Conservation (phyloP, 2,329 filamentous ascomycete species). For the Amauroascus niger region DNA sequence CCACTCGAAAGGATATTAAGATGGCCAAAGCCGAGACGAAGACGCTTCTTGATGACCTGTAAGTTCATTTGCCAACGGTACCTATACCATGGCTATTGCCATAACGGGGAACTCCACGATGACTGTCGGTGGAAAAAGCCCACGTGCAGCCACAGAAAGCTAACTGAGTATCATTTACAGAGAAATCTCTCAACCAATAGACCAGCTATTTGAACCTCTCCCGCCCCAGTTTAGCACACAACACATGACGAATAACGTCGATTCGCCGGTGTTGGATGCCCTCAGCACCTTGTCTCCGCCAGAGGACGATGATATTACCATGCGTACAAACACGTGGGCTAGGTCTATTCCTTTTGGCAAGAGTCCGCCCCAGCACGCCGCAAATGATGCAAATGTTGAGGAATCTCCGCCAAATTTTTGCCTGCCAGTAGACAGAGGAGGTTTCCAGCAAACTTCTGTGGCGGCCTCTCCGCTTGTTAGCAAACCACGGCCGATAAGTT, state of each 20-base stretch:
- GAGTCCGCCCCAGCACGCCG: conserved; percentile 35
- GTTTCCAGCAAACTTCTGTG: conserved; percentile 34
- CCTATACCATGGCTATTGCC: neutral
- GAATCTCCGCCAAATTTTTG: conserved; percentile 36
- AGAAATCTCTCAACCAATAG: conserved; percentile 22
- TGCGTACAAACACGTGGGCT: conserved; percentile 37
- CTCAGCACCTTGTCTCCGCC: conserved; percentile 28
- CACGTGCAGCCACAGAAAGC: neutral
- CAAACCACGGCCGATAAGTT: conserved; percentile 36
- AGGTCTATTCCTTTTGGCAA: conserved; percentile 38
- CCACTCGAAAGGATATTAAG: conserved; percentile 30
- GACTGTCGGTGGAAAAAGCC: neutral
- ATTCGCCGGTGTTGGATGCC: conserved; percentile 33
- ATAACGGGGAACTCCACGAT: neutral
- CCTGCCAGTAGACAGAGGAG: conserved; percentile 30
- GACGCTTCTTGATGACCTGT: conserved; percentile 30
- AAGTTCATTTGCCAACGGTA: conserved; percentile 18
- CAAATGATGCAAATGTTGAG: conserved; percentile 28
- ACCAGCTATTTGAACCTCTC: conserved; percentile 26
- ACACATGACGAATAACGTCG: conserved; percentile 23
- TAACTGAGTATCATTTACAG: conserved; percentile 12
- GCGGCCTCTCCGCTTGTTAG: conserved; percentile 36
- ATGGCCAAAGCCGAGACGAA: conserved; percentile 26
- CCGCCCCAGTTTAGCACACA: conserved; percentile 22
- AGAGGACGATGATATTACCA: conserved; percentile 28